Evolutionary conservation across 2,329 filamentous ascomycete genomes (phyloP).

Genomic region (Fusarium aywerte): DNA sequence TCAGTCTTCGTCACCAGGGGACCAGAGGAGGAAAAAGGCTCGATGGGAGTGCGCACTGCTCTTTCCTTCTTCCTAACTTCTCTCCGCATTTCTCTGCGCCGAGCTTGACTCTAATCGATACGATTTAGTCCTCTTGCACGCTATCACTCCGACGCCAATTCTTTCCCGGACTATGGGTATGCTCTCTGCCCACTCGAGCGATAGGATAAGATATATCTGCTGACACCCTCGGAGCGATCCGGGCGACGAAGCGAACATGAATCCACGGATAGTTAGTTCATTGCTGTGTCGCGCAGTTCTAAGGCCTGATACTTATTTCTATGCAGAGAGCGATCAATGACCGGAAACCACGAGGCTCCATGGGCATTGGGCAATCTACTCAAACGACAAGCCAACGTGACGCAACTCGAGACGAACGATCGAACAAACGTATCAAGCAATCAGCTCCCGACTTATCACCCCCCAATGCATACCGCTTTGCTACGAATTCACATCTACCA

Average conservation of each 20-base stretch:
- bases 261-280: constrained; percentile 41
- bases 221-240: constrained; percentile 43
- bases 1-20: constrained; percentile 29
- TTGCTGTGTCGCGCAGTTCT: background rate
- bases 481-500: background rate
- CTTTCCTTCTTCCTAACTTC: constrained; percentile 14
- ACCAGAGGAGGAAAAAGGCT: constrained; percentile 41
- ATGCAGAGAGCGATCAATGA: constrained; percentile 43
- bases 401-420: constrained; percentile 20
- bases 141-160: constrained; percentile 53
- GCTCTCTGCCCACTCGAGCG: constrained; percentile 20
- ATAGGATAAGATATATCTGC: constrained; percentile 23
- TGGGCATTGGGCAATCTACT: constrained; percentile 14
- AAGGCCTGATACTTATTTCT: constrained; percentile 19
- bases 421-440: constrained; percentile 43
- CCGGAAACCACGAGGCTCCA: constrained; percentile 38
- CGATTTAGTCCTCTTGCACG: constrained; percentile 48
- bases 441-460: background rate
- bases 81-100: constrained; percentile 2
- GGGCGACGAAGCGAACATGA: constrained; percentile 39
- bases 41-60: constrained; percentile 49
- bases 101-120: constrained; percentile 22
- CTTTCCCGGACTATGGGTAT: constrained; percentile 58
- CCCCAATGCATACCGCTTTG: background rate
- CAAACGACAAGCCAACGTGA: background rate